Conservation (phyloP, 257 asterid genomes). For the Oldenlandia corymbosa region DNA sequence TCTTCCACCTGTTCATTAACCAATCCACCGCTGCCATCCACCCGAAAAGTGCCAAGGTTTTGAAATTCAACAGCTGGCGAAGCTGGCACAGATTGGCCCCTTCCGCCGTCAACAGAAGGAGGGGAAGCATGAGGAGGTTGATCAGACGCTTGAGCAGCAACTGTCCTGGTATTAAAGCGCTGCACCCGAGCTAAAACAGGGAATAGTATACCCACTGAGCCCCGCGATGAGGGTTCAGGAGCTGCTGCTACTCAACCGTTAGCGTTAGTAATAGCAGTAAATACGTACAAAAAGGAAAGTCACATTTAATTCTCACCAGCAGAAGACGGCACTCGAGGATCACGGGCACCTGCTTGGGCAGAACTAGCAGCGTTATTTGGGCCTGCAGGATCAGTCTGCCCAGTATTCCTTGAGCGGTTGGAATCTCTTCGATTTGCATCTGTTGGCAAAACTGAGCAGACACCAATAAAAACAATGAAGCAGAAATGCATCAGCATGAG, state of each 20-base stretch:
- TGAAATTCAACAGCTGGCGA: slow-evolving; percentile 37
- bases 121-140: slow-evolving; percentile 31
- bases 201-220: slow-evolving; percentile 62
- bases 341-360: slow-evolving; percentile 35
- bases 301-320: slow-evolving; percentile 46
- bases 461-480: background rate
- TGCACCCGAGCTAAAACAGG: slow-evolving; percentile 83
- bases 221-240: slow-evolving; percentile 60
- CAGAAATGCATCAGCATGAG: background rate
- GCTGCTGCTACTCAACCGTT: slow-evolving; percentile 34
- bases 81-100: slow-evolving; percentile 33
- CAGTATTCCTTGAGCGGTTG: slow-evolving; percentile 44
- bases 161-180: slow-evolving; percentile 30
- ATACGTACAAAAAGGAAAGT: slow-evolving; percentile 60
- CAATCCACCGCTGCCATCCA: slow-evolving; percentile 31
- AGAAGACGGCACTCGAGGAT: slow-evolving; percentile 36
- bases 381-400: slow-evolving; percentile 43
- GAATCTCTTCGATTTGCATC: slow-evolving; percentile 52
- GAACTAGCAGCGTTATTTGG: slow-evolving; percentile 36
- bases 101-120: slow-evolving; percentile 28
- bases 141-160: slow-evolving; percentile 47
- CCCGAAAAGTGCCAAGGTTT: slow-evolving; percentile 27
- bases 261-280: slow-evolving; percentile 55
- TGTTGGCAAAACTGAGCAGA: slow-evolving; percentile 34
- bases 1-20: slow-evolving; percentile 35